phyloP scores from a whole-genome alignment of 352 stramenopile genomes.

The Chrysophaeum taylorii region DNA sequence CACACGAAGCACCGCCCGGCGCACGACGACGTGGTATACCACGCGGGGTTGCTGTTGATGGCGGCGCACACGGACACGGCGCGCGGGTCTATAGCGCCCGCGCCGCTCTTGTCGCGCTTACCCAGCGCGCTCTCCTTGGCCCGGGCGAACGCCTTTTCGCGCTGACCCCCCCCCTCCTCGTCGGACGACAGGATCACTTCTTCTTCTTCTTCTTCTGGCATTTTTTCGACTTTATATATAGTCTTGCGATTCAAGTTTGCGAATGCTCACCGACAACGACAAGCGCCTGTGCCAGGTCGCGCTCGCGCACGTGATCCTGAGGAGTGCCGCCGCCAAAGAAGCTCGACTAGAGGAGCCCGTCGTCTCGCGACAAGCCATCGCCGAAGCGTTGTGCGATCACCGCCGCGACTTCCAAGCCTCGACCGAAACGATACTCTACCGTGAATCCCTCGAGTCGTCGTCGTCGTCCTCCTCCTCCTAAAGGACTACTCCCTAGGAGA shows the following conservation, averaged over 20 bases:
- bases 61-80: conserved; percentile 46
- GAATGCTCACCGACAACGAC: no score
- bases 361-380: no score
- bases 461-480: no score
- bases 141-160: neutral
- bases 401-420: no score
- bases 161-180: neutral
- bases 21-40: conserved; percentile 48
- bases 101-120: conserved; percentile 50
- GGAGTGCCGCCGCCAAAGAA: no score
- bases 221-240: conserved; percentile 29
- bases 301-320: conserved; percentile 28
- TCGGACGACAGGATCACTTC: conserved; percentile 29
- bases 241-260: no score
- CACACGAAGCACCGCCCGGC: conserved; percentile 51
- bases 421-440: no score
- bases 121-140: conserved; percentile 23
- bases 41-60: conserved; percentile 43
- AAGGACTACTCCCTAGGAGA: no score
- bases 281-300: conserved; percentile 18
- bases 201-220: conserved; percentile 35
- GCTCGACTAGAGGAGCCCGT: no score
- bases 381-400: no score
- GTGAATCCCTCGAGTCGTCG: neutral
- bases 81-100: conserved; percentile 44